These are phyloP conservation scores for Entomortierella beljakovae DNA, from an alignment of 192 early-diverging fungal genomes.

Conservation along the genomic window DNA sequence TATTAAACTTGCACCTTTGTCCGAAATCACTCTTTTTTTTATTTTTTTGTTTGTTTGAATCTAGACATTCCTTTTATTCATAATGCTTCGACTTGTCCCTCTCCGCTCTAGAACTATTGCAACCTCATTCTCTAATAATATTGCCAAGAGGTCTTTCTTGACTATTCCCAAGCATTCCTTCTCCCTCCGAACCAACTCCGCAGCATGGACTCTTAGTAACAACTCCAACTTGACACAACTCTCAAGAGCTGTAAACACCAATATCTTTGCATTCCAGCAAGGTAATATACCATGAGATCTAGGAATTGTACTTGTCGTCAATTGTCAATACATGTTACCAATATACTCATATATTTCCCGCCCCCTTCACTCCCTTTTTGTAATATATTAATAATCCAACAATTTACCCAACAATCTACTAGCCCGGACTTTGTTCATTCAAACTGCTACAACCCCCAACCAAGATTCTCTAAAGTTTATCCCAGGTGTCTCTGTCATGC, in stretches of 20 bases:
- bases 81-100: slow-evolving; percentile 31
- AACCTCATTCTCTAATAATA: slow-evolving; percentile 1
- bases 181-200: slow-evolving; percentile 40
- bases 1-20: no score
- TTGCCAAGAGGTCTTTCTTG: slow-evolving; percentile 33
- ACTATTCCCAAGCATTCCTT: slow-evolving; percentile 18
- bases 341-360: no score
- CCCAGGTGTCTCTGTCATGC: slow-evolving; percentile 88
- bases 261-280: slow-evolving; percentile 40
- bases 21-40: background rate
- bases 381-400: no score
- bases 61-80: no score
- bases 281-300: slow-evolving; percentile 4
- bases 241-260: slow-evolving; percentile 20
- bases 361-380: no score
- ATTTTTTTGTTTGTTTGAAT: background rate
- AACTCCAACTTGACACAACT: slow-evolving; percentile 7
- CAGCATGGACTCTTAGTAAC: slow-evolving; percentile 25
- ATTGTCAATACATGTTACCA: no score
- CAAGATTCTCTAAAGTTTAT: slow-evolving; percentile 96
- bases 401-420: background rate
- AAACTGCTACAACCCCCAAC: slow-evolving; percentile 94
- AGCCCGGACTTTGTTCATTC: slow-evolving; percentile 86
- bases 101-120: background rate
- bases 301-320: no score